A percentile compares a stretch with the other conserved stretches of the same genome.
phyloP scores from a whole-genome alignment of 2,329 filamentous ascomycete genomes.

The Colletotrichum echinochloae region DNA sequence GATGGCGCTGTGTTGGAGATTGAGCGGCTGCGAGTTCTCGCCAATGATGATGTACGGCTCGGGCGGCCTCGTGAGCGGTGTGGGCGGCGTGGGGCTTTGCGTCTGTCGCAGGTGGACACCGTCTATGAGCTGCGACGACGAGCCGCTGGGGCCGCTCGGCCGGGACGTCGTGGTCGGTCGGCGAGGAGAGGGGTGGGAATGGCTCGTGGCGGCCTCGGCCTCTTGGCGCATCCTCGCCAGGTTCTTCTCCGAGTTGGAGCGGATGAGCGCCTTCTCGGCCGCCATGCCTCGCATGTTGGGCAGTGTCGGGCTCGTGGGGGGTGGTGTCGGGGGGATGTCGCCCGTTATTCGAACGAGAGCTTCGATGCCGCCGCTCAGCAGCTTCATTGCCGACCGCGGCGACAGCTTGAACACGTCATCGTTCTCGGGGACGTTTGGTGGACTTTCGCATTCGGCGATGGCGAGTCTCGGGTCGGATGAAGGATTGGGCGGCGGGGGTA shows the following conservation, averaged over 20 bases:
- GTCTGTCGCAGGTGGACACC: conserved; percentile 39
- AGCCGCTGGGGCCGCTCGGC: conserved; percentile 27
- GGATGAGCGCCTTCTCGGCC: conserved; percentile 70
- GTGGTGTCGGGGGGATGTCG: conserved; percentile 85
- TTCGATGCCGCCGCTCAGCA: conserved; percentile 80
- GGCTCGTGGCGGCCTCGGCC: conserved; percentile 46
- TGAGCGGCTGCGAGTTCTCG: conserved; percentile 78
- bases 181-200: conserved; percentile 14
- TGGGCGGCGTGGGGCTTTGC: conserved; percentile 51
- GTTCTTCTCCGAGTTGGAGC: conserved; percentile 68
- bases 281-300: conserved; percentile 74
- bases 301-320: conserved; percentile 71
- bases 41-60: conserved; percentile 72
- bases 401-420: conserved; percentile 80
- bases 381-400: conserved; percentile 79
- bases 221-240: conserved; percentile 59
- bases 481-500: conserved; percentile 59
- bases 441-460: conserved; percentile 43
- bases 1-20: conserved; percentile 85
- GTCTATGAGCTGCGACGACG: conserved; percentile 36
- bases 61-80: conserved; percentile 46
- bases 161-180: conserved; percentile 39
- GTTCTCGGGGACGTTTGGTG: conserved; percentile 49
- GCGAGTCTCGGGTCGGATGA: conserved; percentile 53
- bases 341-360: conserved; percentile 78